Base-by-base conservation (phyloP, 768 basidiomycete species). In the Heimioporus sp. region DNA sequence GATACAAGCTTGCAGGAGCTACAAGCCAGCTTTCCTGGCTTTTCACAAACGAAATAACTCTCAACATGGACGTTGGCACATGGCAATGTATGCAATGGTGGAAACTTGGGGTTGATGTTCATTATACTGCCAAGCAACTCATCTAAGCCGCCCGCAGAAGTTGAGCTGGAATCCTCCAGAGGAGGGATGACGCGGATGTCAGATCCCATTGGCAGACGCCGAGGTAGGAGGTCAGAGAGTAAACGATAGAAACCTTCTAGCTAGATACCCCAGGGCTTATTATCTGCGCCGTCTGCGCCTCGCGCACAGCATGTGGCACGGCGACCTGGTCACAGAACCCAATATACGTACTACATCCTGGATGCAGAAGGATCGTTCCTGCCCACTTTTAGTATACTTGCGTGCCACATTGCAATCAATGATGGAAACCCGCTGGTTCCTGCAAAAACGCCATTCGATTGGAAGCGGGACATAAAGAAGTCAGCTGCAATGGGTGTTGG, bases 1-100 rank as follows among this genome's bases (percentile, higher is more conserved):
- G 71, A 72, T 2, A 77, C 76, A 15, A 78, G 56, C 44, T 54
- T 69, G 57, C 76, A 78, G 19, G 56, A 48, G 30, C 59, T 51
- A 41, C 66, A 68, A 10, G 64, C 47, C 28, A 57, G 51, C 15
- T 56, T 70, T 5, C 74, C 76, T 10, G 58, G 62, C 0, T 69
- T 64, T 13, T 56, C 41, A 51, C 75, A 76, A 19, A 20, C 47
- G 13, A 38, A 49, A 43, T 62, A 49, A n/a, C 57, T 58, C 1
- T 55, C 43, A 7, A 54, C 55, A 30, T 71, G 53, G 21, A 69
- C 58, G 38, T 73, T 72, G 15, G 74, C 74, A 35, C 74, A 76
- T 6, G 69, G 73, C 9, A 73, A 57, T 17, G 48, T 43, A 21
- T 64, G 60, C 36, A 63, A 56, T 4, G 68, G 68, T 10, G 58